These are phyloP conservation scores for Neospermospora avenae DNA, from an alignment of 2,329 filamentous ascomycete species.

Conservation along the genomic window DNA sequence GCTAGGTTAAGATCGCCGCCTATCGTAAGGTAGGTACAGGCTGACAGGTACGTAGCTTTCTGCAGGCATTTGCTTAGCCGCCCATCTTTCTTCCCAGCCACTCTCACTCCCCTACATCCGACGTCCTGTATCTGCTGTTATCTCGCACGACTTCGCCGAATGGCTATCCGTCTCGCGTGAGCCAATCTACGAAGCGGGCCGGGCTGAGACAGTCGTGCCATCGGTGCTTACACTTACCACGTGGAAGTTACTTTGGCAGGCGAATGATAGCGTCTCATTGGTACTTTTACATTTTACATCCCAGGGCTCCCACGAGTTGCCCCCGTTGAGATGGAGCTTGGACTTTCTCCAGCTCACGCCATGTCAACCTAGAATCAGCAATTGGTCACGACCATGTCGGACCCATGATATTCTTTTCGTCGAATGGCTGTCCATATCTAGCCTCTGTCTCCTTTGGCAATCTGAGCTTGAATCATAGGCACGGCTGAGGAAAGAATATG, in stretches of 20 bases:
- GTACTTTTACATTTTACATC: not conserved
- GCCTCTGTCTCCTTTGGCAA: not conserved
- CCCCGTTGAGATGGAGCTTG: not conserved
- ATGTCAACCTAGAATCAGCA: not conserved
- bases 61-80: not conserved
- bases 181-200: not conserved
- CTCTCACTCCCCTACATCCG: not conserved
- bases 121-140: not conserved
- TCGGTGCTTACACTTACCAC: not conserved
- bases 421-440: constrained; percentile 2
- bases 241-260: constrained; percentile 1
- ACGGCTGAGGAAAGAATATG: not conserved
- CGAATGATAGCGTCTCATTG: not conserved
- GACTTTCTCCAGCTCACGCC: not conserved
- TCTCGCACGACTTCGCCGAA: not conserved
- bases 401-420: not conserved
- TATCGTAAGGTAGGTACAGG: not conserved
- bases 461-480: not conserved
- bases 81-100: not conserved
- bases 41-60: not conserved
- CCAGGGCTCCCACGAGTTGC: constrained; percentile 3
- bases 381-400: not conserved
- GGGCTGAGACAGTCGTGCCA: not conserved
- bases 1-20: not conserved
- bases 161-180: not conserved